phyloP scores from a whole-genome alignment of 306 rosid genomes.

The Quillaja saponaria region DNA sequence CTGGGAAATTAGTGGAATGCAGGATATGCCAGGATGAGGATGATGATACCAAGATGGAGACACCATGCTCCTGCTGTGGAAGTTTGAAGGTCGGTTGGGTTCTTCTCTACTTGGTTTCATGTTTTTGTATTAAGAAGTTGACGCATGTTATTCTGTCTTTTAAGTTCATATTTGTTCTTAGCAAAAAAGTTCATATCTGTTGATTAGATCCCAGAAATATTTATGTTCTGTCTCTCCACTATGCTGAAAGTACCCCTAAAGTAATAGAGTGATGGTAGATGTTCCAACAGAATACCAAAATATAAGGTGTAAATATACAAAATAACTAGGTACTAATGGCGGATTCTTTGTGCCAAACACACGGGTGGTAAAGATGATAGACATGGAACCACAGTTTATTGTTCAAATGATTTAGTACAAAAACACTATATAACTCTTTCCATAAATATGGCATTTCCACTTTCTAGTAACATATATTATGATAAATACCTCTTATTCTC shows the following conservation, averaged over 20 bases:
- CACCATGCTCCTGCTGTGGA: constrained; percentile 97
- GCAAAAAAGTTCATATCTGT: constrained; percentile 7
- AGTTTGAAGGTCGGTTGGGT: constrained; percentile 72
- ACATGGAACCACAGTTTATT: too few relatives aligned
- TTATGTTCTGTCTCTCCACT: too few relatives aligned
- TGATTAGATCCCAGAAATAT: constrained; percentile 2
- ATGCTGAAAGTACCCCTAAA: too few relatives aligned
- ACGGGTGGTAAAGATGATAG: too few relatives aligned
- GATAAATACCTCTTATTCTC: constrained; percentile 6
- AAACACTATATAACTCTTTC: too few relatives aligned
- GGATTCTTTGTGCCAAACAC: too few relatives aligned
- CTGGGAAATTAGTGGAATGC: constrained; percentile 70
- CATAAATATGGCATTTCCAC: too few relatives aligned
- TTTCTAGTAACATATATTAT: constrained; percentile 1
- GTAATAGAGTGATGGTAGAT: too few relatives aligned
- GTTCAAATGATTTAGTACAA: too few relatives aligned
- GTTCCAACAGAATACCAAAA: too few relatives aligned
- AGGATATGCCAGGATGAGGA: constrained; percentile 97
- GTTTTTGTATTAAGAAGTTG: constrained; percentile 15
- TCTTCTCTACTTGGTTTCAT: constrained; percentile 7
- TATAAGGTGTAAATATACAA: too few relatives aligned
- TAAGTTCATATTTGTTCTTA: not conserved
- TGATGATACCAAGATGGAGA: constrained; percentile 83
- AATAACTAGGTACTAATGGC: too few relatives aligned
- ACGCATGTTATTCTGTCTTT: not conserved